phyloP scores from a whole-genome alignment of 345 rosid species.

The Populus alba region DNA sequence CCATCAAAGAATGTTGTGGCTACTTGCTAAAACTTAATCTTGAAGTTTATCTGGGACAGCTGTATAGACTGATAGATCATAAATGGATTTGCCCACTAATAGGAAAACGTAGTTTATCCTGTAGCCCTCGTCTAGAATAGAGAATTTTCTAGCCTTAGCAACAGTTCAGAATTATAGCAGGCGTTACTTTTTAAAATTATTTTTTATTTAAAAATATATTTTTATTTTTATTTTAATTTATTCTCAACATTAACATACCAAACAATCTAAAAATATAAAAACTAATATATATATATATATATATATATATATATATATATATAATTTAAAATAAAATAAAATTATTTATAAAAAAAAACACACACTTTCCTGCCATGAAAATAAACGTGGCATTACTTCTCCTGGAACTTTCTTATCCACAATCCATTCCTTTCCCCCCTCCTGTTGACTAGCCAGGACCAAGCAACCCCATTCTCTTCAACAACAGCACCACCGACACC shows the following conservation, averaged over 20 bases:
- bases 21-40: neutral
- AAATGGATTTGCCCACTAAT: neutral
- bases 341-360: no score
- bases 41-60: neutral
- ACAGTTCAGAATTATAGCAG: no score
- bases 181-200: no score
- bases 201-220: no score
- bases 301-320: no score
- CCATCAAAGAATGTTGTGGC: neutral
- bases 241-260: no score
- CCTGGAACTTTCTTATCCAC: slow-evolving; percentile 25
- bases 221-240: no score
- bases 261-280: no score
- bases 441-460: slow-evolving; percentile 5
- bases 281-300: no score
- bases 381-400: no score
- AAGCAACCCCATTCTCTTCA: slow-evolving; percentile 35
- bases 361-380: no score
- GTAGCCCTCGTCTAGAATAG: neutral
- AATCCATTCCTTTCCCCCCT: neutral
- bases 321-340: no score
- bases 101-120: neutral
- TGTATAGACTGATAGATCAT: neutral
- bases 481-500: slow-evolving; percentile 17
- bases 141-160: neutral